Conservation (phyloP, 2,329 filamentous ascomycete species). For the Coleophoma crateriformis region DNA sequence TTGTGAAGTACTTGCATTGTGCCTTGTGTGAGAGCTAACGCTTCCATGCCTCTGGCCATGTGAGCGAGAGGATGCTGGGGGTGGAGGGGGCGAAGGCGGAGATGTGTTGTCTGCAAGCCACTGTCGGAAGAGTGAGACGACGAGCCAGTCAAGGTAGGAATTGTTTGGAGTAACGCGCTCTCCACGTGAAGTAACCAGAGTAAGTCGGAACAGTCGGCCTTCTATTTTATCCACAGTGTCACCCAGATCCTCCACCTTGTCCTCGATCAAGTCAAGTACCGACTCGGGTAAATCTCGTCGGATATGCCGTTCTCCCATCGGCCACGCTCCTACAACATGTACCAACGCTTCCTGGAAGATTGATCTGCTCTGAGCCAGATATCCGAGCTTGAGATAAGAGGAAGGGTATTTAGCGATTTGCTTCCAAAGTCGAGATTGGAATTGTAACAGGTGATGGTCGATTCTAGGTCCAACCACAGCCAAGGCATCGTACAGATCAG, state of each 20-base stretch:
- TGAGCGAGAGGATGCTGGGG: conserved; percentile 28
- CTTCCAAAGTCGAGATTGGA: conserved; percentile 86
- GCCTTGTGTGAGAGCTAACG: conserved; percentile 9
- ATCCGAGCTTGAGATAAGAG: conserved; percentile 84
- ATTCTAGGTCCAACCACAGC: conserved; percentile 82
- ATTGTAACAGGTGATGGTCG: conserved; percentile 89
- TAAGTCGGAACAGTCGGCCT: conserved; percentile 74
- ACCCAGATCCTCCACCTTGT: conserved; percentile 89
- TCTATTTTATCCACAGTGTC: conserved; percentile 78
- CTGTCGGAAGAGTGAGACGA: conserved; percentile 79
- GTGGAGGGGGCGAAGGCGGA: conserved; percentile 51
- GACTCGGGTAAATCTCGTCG: conserved; percentile 64
- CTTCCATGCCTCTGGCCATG: conserved; percentile 10
- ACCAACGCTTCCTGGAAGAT: conserved; percentile 85
- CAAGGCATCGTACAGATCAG: conserved; percentile 92
- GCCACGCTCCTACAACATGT: conserved; percentile 94
- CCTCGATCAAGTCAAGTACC: conserved; percentile 85
- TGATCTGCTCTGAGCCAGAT: conserved; percentile 74
- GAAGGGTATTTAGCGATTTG: conserved; percentile 96
- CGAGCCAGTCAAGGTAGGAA: conserved; percentile 85
- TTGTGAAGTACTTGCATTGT: conserved; percentile 9
- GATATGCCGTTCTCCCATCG: conserved; percentile 70
- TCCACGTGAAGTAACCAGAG: conserved; percentile 70
- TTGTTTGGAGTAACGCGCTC: conserved; percentile 77
- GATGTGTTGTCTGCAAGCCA: conserved; percentile 91